These are phyloP conservation scores for Epicoccum nigrum DNA, from an alignment of 2,329 filamentous ascomycete species.

Conservation along the genomic window DNA sequence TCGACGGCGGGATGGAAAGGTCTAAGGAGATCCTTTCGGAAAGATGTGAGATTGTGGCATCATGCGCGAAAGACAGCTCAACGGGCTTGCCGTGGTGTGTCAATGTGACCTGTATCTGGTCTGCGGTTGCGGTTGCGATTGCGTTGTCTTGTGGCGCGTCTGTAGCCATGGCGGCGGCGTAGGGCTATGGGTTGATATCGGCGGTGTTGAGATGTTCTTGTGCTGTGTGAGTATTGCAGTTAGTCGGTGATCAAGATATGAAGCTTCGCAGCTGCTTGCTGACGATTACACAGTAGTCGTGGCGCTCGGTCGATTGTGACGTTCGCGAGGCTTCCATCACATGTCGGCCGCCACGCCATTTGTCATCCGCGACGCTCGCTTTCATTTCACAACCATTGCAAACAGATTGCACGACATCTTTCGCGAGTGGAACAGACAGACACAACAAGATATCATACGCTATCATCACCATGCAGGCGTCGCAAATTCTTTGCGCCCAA, in stretches of 20 bases:
- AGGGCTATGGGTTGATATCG: not conserved
- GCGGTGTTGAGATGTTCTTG: constrained; percentile 4
- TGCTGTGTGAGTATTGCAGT: constrained; percentile 27
- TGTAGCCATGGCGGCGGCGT: constrained; percentile 22
- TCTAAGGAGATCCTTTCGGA: constrained; percentile 62
- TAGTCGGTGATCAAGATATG: constrained; percentile 40
- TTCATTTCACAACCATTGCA: not conserved
- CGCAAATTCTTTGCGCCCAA: not conserved
- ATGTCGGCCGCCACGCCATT: constrained; percentile 42
- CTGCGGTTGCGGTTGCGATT: constrained; percentile 16
- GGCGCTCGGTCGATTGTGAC: constrained; percentile 32
- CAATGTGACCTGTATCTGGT: constrained; percentile 53
- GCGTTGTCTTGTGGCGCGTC: constrained; percentile 15
- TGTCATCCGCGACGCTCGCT: constrained; percentile 38
- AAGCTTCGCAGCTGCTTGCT: constrained; percentile 29
- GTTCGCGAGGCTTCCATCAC: constrained; percentile 46
- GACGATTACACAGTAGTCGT: constrained; percentile 28
- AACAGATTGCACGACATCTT: not conserved
- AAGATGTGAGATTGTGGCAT: constrained; percentile 64
- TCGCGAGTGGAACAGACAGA: no score
- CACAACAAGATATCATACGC: not conserved
- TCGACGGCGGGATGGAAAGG: constrained; percentile 64
- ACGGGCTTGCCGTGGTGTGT: constrained; percentile 62
- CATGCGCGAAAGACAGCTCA: constrained; percentile 54
- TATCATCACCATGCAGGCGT: not conserved